Evolutionary conservation across 495 filamentous ascomycete genomes (phyloP).

Genomic region (Neurospora pannonica): DNA sequence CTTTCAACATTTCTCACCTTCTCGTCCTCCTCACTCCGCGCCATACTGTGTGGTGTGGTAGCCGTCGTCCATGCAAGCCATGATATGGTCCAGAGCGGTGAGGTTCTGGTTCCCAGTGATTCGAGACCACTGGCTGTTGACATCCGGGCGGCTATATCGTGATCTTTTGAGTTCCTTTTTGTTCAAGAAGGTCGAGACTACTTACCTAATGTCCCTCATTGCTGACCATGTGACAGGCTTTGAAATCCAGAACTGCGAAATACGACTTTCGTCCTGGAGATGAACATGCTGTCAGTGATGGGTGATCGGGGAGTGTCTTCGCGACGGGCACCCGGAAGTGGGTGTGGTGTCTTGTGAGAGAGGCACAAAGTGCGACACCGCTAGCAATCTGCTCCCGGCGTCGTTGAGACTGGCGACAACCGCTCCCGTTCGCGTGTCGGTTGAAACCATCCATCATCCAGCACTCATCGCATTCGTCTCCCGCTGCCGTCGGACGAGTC

Average conservation of each 20-base stretch:
- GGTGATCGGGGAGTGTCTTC: neutral
- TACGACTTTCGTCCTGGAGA: neutral
- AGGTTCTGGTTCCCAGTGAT: neutral
- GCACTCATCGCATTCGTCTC: neutral
- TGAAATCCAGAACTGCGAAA: neutral
- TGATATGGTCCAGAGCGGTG: constrained; percentile 7
- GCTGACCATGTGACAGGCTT: neutral
- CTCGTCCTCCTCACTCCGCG: neutral
- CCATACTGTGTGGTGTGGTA: neutral
- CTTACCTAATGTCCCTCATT: neutral
- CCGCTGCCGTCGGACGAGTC: neutral
- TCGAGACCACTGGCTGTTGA: neutral
- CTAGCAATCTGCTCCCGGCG: neutral
- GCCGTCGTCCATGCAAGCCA: neutral
- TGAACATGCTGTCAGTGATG: neutral
- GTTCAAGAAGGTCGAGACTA: constrained; percentile 7
- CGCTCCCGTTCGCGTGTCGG: neutral
- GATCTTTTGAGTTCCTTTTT: neutral
- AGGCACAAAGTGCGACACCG: neutral
- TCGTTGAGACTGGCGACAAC: neutral
- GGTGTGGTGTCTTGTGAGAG: neutral
- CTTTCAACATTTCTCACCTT: constrained; percentile 6
- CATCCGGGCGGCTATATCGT: neutral
- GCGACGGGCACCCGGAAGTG: neutral
- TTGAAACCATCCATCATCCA: neutral